Base-by-base conservation (phyloP, 495 filamentous ascomycete genomes). In the Podospora sp. region DNA sequence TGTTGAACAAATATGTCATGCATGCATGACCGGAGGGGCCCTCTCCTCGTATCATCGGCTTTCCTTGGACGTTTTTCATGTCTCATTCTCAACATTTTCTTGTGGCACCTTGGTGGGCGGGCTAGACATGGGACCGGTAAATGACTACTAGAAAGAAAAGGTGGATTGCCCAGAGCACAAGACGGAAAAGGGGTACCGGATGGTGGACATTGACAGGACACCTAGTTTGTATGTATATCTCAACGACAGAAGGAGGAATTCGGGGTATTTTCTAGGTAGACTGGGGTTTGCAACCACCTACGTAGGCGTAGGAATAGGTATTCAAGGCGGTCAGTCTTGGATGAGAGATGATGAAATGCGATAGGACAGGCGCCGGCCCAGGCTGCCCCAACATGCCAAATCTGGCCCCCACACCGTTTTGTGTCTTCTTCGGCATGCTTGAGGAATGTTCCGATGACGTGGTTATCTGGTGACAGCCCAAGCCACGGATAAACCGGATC, bases 11-110 rank as follows among this genome's bases (percentile, higher is more conserved):
- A 36, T 50, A 51, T 65, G 60, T 62, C 60, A 49, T 62, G 60
- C 63, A 65, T 65, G 63, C 63, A 65, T 65, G 61, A 35, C 24
- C 9, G 5, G 49, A 55, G 61, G 22, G 22, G n/a, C 50, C 16
- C 24, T 36, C 57, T 20, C 57, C 57, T 35, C 29, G 21, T 62
- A 59, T 50, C 51, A 20, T 55, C 21, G 21, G 16, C n/a, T 22
- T 24, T 26, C 1, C 26, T 29, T 65, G n/a, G 26, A 26, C 16
- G n/a, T 46, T 65, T 46, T 36, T 36, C 24, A n/a, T 36, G 12
- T 14, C 46, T 53, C 35, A 6, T 29, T 35, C 53, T 16, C 26
- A 36, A 27, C 46, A 56, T 36, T 63, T 33, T 8, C 60, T 36
- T 52, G 18, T 29, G 11, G 58, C 36, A 52, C 35, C 0, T 51